These are phyloP conservation scores for barley (Hordeum vulgare) DNA, from an alignment of 176 grass and related monocot genomes.

Conservation along the genomic window DNA sequence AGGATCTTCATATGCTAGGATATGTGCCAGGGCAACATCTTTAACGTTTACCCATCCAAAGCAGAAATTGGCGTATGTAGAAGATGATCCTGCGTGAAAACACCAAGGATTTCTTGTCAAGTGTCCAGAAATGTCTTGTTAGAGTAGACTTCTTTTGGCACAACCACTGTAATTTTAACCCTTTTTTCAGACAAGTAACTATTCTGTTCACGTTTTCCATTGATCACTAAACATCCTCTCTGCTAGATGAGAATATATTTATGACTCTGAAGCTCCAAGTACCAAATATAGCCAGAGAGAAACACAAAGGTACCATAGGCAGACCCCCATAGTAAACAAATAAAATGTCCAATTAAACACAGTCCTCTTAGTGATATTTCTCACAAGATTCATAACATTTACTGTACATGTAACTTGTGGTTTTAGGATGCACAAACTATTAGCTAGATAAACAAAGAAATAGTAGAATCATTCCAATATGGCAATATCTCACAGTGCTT, in stretches of 20 bases:
- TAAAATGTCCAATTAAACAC: not conserved
- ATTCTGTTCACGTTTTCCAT: not conserved
- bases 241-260: not conserved
- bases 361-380: not conserved
- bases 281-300: not conserved
- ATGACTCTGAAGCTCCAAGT: not conserved
- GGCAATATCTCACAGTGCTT: not conserved
- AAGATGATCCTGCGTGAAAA: slow-evolving; percentile 4
- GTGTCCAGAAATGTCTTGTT: not conserved
- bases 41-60: slow-evolving; percentile 14
- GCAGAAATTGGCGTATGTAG: slow-evolving; percentile 13
- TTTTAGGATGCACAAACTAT: not conserved
- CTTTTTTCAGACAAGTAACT: not conserved
- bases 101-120: not conserved
- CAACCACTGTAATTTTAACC: not conserved
- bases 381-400: not conserved
- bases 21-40: slow-evolving; percentile 31
- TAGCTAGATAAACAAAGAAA: not conserved
- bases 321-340: not conserved
- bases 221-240: not conserved
- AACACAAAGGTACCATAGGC: not conserved
- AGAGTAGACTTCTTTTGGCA: not conserved
- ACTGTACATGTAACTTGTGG: not conserved
- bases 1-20: slow-evolving; percentile 14
- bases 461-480: not conserved